Conservation (phyloP, 176 grass and related monocot species). For the Bonia amplexicaulis region DNA sequence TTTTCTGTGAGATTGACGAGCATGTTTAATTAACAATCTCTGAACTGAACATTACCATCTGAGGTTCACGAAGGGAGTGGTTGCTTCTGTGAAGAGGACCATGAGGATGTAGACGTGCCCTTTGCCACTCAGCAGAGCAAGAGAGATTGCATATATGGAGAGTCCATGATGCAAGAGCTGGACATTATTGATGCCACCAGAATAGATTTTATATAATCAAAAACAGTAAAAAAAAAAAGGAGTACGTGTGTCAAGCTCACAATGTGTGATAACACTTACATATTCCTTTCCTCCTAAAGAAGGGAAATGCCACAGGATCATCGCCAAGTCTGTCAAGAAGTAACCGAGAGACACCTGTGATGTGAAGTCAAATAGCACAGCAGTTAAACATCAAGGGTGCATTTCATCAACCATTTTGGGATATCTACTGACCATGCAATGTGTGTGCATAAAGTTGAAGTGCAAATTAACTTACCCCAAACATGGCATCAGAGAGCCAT, state of each 20-base stretch:
- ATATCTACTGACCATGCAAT: not conserved
- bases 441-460: not conserved
- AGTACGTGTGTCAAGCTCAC: not conserved
- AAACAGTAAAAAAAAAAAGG: not conserved
- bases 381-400: not conserved
- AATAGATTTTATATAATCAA: not conserved
- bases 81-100: constrained; percentile 65
- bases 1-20: not conserved
- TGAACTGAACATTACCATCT: constrained; percentile 53
- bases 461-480: constrained; percentile 46
- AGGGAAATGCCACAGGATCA: constrained; percentile 67
- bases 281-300: constrained; percentile 72
- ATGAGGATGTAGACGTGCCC: constrained; percentile 68
- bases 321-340: constrained; percentile 55
- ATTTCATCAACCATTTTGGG: not conserved
- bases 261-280: constrained; percentile 31
- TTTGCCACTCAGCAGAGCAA: constrained; percentile 56
- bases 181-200: not conserved
- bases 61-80: constrained; percentile 67
- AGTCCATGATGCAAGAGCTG: constrained; percentile 73
- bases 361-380: not conserved
- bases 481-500: constrained; percentile 57
- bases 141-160: constrained; percentile 53
- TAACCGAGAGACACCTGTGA: constrained; percentile 55
- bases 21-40: not conserved